Evolutionary conservation across 192 early-diverging fungal species (phyloP).

Genomic region (Podila epigama): DNA sequence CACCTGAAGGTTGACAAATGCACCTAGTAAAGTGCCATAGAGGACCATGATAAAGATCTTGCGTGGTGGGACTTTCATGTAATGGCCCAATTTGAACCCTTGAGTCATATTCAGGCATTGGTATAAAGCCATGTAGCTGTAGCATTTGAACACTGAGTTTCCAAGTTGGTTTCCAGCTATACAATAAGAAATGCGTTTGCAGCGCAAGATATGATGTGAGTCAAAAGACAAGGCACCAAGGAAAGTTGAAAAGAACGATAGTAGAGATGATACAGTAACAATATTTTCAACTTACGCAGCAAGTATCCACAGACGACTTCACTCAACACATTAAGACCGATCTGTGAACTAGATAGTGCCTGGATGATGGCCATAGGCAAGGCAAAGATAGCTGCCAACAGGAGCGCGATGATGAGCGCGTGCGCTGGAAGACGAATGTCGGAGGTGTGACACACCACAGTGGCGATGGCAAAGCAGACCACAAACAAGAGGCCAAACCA

Average conservation of each 20-base stretch:
- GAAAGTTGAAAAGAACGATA: too few relatives aligned
- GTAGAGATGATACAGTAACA: too few relatives aligned
- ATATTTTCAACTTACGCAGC: constrained; percentile 33
- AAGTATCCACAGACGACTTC: constrained; percentile 66
- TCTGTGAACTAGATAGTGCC: constrained; percentile 61
- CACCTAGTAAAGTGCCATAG: constrained; percentile 26
- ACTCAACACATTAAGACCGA: constrained; percentile 64
- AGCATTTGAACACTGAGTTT: constrained; percentile 68
- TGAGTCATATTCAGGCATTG: constrained; percentile 78
- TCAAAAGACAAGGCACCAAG: not conserved
- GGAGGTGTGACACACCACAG: constrained; percentile 39
- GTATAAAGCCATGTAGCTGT: constrained; percentile 65
- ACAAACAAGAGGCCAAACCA: constrained; percentile 60
- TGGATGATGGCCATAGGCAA: constrained; percentile 62
- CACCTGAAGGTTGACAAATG: constrained; percentile 34
- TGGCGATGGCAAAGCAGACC: constrained; percentile 44
- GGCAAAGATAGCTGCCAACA: constrained; percentile 52
- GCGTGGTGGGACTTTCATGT: constrained; percentile 40
- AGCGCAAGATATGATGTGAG: too few relatives aligned
- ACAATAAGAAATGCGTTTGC: too few relatives aligned
- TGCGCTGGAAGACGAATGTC: constrained; percentile 56
- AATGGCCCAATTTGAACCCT: constrained; percentile 72
- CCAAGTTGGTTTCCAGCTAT: constrained; percentile 62
- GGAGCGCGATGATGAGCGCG: constrained; percentile 52
- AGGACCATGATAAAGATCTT: constrained; percentile 34